Evolutionary conservation across 1,284 basidiomycete genomes (phyloP), one percentile per base, ranked within the genome.

Genomic region (Trichosporon sp.): DNA sequence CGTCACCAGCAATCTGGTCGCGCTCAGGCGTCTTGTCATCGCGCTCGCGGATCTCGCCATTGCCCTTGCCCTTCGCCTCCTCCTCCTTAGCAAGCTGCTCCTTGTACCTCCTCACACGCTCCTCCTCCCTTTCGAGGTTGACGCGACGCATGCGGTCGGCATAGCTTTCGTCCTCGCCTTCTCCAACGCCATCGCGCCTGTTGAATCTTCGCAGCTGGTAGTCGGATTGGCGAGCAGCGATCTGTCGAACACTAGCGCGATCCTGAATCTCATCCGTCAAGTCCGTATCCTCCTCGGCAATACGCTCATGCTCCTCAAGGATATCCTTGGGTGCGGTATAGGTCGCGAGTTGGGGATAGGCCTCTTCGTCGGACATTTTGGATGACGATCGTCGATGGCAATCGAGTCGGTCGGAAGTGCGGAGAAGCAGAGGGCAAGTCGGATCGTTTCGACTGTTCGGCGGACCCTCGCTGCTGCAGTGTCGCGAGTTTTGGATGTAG

Each of bases 121-220:
- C 87, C 84, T 99, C 96, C 84, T 99, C 96, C 81, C 93, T 90
- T 86, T 99, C 95, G 78, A 99, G 83, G 79, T 91, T 89, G 70
- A 92, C 88, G 76, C 95, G 83, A 74, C 95, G 87, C 97, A 99
- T 99, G 23, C 95, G 92, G 78, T 98, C 95, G 80, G 93, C 95
- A 83, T 99, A 99, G 6, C 92, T 92, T 66, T 85, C 84, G 67
- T 93, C 92, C 78, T 94, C 92, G 7, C 88, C 88, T 70, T 81
- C 81, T 12, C 76, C 78, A 29, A 75, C 65, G 5, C 76, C 80
- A 47, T 82, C 79, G 72, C 90, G 87, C 63, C 95, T 89, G 76
- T 88, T 88, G 85, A 98, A 99, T 44, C 95, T 89, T 69, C 95
- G 89, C 76, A 92, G 90, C 79, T 99, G 97, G 81, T 99, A 99